phyloP scores from a whole-genome alignment of 1,139 yeast species.

The Suhomyces bribrorum region DNA sequence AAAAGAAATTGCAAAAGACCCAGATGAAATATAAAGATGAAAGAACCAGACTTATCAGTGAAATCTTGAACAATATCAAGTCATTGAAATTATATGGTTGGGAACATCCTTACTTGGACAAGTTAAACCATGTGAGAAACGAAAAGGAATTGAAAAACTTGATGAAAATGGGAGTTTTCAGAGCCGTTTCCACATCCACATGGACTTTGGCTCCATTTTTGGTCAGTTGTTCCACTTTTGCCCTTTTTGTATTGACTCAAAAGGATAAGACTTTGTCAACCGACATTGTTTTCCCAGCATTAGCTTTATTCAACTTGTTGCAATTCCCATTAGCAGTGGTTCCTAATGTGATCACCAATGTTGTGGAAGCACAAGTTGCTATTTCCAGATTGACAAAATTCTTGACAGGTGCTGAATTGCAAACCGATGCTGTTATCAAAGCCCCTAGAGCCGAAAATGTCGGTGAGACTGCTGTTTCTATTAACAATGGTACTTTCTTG shows the following conservation, averaged over 20 bases:
- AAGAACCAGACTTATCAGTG: slow-evolving; percentile 66
- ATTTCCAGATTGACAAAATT: slow-evolving; percentile 72
- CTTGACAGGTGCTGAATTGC: slow-evolving; percentile 77
- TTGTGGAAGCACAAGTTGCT: slow-evolving; percentile 92
- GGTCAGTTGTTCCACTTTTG: slow-evolving; percentile 91
- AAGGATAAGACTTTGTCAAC: slow-evolving; percentile 72
- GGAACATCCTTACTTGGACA: slow-evolving; percentile 83
- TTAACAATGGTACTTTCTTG: slow-evolving; percentile 77
- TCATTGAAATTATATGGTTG: slow-evolving; percentile 92
- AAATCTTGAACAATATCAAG: slow-evolving; percentile 87
- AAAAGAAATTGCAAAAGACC: slow-evolving; percentile 69
- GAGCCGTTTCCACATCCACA: slow-evolving; percentile 72
- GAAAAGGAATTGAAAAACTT: slow-evolving; percentile 82
- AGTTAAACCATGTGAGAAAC: slow-evolving; percentile 79
- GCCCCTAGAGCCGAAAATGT: slow-evolving; percentile 49
- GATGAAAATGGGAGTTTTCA: slow-evolving; percentile 72
- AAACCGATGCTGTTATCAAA: slow-evolving; percentile 69
- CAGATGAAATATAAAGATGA: slow-evolving; percentile 52
- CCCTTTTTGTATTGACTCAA: slow-evolving; percentile 67
- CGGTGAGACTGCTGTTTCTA: slow-evolving; percentile 72
- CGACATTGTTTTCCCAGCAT: slow-evolving; percentile 93
- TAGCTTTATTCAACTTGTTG: slow-evolving; percentile 80
- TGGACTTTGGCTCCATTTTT: slow-evolving; percentile 89
- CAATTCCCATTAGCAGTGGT: slow-evolving; percentile 92
- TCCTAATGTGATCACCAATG: slow-evolving; percentile 84